phyloP scores from a whole-genome alignment of 1,139 yeast species.

The Candida mesenterica region DNA sequence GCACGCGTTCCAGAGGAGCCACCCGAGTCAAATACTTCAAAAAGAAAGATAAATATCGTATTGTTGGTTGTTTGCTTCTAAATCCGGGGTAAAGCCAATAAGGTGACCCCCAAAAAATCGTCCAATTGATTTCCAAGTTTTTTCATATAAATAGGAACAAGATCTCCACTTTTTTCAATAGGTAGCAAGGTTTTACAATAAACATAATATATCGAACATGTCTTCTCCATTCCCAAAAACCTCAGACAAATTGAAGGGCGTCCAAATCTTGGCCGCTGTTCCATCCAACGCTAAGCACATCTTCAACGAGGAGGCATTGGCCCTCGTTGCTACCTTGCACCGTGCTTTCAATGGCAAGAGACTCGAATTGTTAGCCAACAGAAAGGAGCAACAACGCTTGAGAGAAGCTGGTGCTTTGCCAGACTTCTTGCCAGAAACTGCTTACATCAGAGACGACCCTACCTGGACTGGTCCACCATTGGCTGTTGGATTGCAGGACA shows the following conservation, averaged over 20 bases:
- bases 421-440: conserved; percentile 71
- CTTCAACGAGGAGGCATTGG: conserved; percentile 66
- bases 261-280: conserved; percentile 62
- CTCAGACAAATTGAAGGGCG: conserved; percentile 56
- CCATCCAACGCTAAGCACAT: conserved; percentile 61
- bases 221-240: conserved; percentile 54
- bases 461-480: conserved; percentile 80
- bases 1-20: neutral
- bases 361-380: conserved; percentile 56
- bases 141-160: neutral
- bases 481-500: conserved; percentile 73
- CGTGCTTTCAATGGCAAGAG: conserved; percentile 66
- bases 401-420: conserved; percentile 72
- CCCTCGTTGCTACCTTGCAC: conserved; percentile 71
- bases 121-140: neutral
- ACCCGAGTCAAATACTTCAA: too few relatives aligned
- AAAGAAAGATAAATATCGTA: too few relatives aligned
- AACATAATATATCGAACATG: conserved; percentile 21
- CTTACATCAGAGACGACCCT: conserved; percentile 65
- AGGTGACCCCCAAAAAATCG: neutral
- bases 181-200: too few relatives aligned
- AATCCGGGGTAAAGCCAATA: neutral
- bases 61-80: too few relatives aligned
- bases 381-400: conserved; percentile 57
- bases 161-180: too few relatives aligned